Conservation (phyloP, 169 alveolate species). For the Plasmodium yoelii region DNA sequence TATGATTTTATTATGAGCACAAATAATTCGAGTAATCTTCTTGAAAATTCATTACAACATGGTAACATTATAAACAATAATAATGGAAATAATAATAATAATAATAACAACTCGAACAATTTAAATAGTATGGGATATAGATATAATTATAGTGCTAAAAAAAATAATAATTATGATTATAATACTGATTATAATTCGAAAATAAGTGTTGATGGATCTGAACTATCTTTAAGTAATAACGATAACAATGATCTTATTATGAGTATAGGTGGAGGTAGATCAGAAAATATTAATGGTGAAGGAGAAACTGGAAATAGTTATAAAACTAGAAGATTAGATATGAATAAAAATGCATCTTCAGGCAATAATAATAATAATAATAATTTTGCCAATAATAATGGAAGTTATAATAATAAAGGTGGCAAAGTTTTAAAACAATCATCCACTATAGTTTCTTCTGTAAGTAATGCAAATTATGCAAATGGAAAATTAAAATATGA, state of each 20-base stretch:
- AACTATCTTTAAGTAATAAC: constrained; percentile 36
- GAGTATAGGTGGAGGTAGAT: constrained; percentile 6
- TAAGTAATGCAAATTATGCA: constrained; percentile 4
- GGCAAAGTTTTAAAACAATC: constrained; percentile 3
- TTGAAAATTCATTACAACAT: constrained; percentile 33
- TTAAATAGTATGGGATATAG: constrained; percentile 3
- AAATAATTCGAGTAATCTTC: constrained; percentile 18
- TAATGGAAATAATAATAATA: constrained; percentile 13
- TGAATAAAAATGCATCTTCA: background rate
- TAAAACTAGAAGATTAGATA: background rate
- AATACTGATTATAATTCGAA: constrained; percentile 49
- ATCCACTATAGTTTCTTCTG: constrained; percentile 8
- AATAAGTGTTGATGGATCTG: constrained; percentile 46
- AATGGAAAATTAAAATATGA: constrained; percentile 60
- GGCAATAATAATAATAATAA: background rate
- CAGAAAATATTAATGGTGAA: background rate
- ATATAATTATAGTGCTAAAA: background rate
- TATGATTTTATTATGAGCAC: constrained; percentile 65
- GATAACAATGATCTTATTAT: constrained; percentile 17
- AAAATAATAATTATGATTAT: constrained; percentile 50
- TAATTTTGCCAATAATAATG: constrained; percentile 4
- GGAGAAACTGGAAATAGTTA: background rate
- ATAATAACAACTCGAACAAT: background rate
- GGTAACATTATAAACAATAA: background rate
- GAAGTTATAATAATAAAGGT: constrained; percentile 19